phyloP scores from a whole-genome alignment of 345 rosid genomes.

The Eucalyptus regnans region DNA sequence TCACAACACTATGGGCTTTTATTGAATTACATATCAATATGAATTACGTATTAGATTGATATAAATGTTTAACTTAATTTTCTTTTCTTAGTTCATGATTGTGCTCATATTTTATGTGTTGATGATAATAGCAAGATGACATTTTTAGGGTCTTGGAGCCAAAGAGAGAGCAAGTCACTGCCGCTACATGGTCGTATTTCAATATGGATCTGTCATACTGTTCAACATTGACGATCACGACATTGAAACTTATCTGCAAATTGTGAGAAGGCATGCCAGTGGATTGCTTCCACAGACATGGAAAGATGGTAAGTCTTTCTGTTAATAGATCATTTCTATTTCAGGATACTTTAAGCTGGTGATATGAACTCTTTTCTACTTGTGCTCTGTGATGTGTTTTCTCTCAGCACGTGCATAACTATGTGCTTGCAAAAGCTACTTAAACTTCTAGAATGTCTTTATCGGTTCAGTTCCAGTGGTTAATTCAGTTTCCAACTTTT shows the following conservation, averaged over 20 bases:
- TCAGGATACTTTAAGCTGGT: background rate
- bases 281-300: conserved; percentile 76
- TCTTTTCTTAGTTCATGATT: background rate
- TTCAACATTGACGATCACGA: conserved; percentile 72
- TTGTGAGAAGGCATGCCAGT: conserved; percentile 62
- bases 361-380: background rate
- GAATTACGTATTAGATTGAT: background rate
- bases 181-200: conserved; percentile 78
- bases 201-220: conserved; percentile 86
- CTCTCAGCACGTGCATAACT: background rate
- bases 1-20: background rate
- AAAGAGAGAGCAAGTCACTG: conserved; percentile 24
- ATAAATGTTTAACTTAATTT: background rate
- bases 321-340: background rate
- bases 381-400: background rate
- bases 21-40: background rate
- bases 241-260: conserved; percentile 48
- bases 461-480: background rate
- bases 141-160: conserved; percentile 34
- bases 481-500: background rate
- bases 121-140: background rate
- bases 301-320: conserved; percentile 49
- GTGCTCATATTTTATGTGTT: background rate
- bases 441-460: background rate
- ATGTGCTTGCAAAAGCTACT: background rate